phyloP scores from a whole-genome alignment of 441 rosid species.

The Croton setiger region DNA sequence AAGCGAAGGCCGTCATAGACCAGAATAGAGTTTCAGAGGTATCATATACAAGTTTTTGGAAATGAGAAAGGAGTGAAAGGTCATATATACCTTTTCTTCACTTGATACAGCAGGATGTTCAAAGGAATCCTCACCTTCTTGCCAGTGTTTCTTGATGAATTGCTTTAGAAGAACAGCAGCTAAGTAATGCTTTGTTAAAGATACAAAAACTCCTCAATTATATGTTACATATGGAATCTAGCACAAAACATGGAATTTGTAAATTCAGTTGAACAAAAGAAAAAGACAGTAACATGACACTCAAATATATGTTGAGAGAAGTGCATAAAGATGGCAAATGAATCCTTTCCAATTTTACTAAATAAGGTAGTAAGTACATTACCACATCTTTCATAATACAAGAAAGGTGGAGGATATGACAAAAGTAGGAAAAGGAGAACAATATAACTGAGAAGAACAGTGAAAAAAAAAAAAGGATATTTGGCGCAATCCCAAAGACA shows the following conservation, averaged over 20 bases:
- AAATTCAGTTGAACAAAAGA: background rate
- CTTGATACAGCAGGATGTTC: slow-evolving; percentile 68
- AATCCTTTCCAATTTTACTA: background rate
- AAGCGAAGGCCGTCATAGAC: no score
- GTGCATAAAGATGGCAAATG: background rate
- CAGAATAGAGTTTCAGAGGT: background rate
- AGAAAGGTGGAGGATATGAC: background rate
- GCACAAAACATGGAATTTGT: background rate
- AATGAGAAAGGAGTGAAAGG: background rate
- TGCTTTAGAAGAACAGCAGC: slow-evolving; percentile 92
- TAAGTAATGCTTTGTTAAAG: slow-evolving; percentile 63
- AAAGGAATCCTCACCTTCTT: slow-evolving; percentile 77
- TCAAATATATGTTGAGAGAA: background rate
- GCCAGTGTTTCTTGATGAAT: slow-evolving; percentile 89
- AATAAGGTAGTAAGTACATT: background rate
- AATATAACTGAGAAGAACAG: background rate
- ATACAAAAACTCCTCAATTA: slow-evolving; percentile 4
- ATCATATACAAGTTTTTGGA: background rate
- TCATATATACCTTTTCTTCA: slow-evolving; percentile 65
- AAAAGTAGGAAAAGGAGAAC: background rate
- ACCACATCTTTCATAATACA: background rate
- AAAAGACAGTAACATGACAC: background rate
- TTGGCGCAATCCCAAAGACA: slow-evolving; percentile 81
- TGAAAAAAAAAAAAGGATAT: slow-evolving; percentile 56
- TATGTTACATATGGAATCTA: background rate